Conservation (phyloP, 805 yeast species). For the Nakazawaea wickerhamii region DNA sequence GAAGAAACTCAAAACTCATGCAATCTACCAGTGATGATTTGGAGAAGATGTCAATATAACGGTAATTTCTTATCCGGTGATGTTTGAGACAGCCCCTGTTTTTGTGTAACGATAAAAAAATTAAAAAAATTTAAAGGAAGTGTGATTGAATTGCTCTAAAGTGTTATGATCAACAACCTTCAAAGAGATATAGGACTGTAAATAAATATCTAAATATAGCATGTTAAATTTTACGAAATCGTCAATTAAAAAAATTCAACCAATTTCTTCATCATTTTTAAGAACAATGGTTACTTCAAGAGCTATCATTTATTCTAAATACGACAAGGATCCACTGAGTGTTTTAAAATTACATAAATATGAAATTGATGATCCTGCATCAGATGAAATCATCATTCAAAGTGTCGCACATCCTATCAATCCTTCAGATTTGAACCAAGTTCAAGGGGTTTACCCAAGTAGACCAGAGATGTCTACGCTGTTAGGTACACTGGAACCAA, state of each 20-base stretch:
- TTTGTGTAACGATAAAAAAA: neutral
- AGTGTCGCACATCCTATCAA: conserved; percentile 80
- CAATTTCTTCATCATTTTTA: neutral
- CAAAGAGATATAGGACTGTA: too few species aligned
- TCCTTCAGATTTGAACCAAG: conserved; percentile 85
- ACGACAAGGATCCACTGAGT: conserved; percentile 58
- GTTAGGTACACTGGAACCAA: conserved; percentile 56
- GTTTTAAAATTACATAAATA: conserved; percentile 48
- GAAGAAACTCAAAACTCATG: conserved; percentile 23
- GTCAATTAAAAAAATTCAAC: neutral
- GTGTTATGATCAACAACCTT: too few species aligned
- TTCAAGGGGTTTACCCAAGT: conserved; percentile 82
- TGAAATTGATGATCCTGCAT: conserved; percentile 36
- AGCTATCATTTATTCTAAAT: conserved; percentile 60
- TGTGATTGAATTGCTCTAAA: too few species aligned
- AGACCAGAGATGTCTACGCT: conserved; percentile 53
- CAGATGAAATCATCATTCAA: conserved; percentile 52
- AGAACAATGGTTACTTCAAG: conserved; percentile 30
- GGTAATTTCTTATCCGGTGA: neutral
- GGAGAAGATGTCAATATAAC: conserved; percentile 23
- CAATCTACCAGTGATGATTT: conserved; percentile 27
- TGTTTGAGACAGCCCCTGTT: neutral
- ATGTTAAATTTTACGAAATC: neutral
- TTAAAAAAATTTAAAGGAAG: neutral
- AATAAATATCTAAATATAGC: too few species aligned